phyloP scores from a whole-genome alignment of 495 filamentous ascomycete species.

The Neurospora cerealis region DNA sequence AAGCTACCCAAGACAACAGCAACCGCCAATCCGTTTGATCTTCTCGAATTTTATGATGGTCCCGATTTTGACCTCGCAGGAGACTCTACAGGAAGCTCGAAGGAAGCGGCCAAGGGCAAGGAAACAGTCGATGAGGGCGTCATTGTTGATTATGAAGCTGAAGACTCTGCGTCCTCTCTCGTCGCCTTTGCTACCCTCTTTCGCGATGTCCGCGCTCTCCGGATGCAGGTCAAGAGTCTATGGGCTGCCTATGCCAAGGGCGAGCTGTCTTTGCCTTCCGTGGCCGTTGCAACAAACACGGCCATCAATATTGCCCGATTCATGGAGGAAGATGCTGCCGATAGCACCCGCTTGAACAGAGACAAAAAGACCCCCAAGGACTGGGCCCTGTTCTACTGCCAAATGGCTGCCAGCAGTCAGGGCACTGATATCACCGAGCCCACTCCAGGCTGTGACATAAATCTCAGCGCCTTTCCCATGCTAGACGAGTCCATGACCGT shows the following conservation, averaged over 20 bases:
- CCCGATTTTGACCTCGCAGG: not conserved
- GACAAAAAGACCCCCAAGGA: not conserved
- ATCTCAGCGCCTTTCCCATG: not conserved
- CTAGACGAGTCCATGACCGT: not conserved
- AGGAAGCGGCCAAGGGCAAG: not conserved
- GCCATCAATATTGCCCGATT: conserved; percentile 1
- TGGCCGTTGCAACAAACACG: conserved; percentile 2
- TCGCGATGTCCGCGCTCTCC: not conserved
- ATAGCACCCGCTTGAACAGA: not conserved
- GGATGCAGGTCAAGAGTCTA: not conserved
- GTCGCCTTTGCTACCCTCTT: not conserved
- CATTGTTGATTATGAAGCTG: not conserved
- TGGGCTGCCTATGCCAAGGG: not conserved
- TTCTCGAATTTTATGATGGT: not conserved
- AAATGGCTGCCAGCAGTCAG: not conserved
- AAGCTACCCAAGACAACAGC: not conserved
- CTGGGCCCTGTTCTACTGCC: not conserved
- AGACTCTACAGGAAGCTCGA: not conserved
- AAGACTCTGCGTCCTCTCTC: not conserved
- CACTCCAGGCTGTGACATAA: not conserved
- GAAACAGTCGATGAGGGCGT: not conserved
- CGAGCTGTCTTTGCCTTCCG: conserved; percentile 1
- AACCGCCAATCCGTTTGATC: not conserved
- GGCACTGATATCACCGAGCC: not conserved
- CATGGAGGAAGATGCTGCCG: not conserved